Conservation (phyloP, 345 rosid species). For the Gossypium ekmanianum region DNA sequence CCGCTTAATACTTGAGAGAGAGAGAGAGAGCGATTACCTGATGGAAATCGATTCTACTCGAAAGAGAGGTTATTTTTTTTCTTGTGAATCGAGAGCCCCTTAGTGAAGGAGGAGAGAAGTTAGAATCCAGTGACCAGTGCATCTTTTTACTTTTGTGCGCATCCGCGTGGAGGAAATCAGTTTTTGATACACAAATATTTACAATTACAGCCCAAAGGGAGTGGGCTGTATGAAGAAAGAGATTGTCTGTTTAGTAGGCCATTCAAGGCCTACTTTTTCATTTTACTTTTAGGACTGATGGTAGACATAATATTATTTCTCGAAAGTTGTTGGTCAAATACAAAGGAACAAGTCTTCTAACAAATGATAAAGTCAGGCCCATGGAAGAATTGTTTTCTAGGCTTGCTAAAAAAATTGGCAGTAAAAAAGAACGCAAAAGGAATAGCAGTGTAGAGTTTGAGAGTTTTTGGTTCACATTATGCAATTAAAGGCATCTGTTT, state of each 20-base stretch:
- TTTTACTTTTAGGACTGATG: neutral
- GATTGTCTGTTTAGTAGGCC: neutral
- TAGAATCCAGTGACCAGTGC: too few species aligned
- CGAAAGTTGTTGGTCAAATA: too few species aligned
- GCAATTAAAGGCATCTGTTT: constrained; percentile 7
- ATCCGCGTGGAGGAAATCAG: neutral
- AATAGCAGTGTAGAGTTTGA: neutral
- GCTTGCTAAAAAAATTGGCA: neutral
- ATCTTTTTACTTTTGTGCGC: neutral
- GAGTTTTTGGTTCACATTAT: neutral
- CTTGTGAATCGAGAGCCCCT: too few species aligned
- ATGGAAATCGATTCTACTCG: neutral
- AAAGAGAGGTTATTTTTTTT: neutral
- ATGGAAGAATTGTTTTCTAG: neutral
- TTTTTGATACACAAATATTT: neutral
- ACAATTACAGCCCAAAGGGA: neutral
- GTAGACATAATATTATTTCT: neutral
- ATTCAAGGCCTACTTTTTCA: neutral
- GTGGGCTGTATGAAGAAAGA: neutral
- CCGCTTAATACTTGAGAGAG: neutral
- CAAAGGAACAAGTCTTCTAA: neutral
- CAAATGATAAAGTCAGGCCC: neutral
- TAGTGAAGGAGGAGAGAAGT: too few species aligned
- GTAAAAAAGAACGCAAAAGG: neutral
- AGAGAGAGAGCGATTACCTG: neutral